phyloP scores from a whole-genome alignment of 192 early-diverging fungal species.

The Backusella tarrabulga region DNA sequence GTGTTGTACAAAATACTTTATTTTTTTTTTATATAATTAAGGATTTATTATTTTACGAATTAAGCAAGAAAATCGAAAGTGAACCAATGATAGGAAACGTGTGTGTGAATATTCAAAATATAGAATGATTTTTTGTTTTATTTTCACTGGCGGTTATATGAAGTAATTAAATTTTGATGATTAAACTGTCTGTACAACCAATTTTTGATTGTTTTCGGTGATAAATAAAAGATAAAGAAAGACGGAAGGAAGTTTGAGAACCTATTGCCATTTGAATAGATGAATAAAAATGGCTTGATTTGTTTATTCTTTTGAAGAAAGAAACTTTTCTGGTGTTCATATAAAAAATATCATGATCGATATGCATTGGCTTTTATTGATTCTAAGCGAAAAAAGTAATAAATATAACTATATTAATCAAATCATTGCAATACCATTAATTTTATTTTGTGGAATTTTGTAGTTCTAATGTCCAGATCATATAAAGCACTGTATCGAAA shows the following conservation, averaged over 20 bases:
- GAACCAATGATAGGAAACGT: background rate
- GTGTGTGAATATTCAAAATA: background rate
- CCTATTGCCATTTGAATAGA: background rate
- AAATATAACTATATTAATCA: background rate
- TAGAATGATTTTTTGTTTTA: background rate
- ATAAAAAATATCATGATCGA: background rate
- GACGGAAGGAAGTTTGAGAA: background rate
- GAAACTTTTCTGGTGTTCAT: background rate
- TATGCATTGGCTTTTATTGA: background rate
- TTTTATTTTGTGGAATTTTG: too few relatives aligned
- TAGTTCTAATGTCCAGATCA: too few relatives aligned
- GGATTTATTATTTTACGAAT: too few relatives aligned
- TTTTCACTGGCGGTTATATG: background rate
- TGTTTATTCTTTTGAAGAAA: background rate
- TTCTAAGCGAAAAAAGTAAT: background rate
- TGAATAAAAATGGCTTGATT: background rate
- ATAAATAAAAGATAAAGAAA: background rate
- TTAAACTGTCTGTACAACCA: background rate
- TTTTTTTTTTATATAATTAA: too few relatives aligned
- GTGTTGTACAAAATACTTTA: too few relatives aligned
- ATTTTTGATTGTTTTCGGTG: background rate
- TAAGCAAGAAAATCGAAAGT: too few relatives aligned
- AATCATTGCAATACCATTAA: background rate
- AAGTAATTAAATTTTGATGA: background rate
- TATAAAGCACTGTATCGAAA: too few relatives aligned